Evolutionary conservation across 345 rosid species (phyloP).

Genomic region (Sonneratia caseolaris): DNA sequence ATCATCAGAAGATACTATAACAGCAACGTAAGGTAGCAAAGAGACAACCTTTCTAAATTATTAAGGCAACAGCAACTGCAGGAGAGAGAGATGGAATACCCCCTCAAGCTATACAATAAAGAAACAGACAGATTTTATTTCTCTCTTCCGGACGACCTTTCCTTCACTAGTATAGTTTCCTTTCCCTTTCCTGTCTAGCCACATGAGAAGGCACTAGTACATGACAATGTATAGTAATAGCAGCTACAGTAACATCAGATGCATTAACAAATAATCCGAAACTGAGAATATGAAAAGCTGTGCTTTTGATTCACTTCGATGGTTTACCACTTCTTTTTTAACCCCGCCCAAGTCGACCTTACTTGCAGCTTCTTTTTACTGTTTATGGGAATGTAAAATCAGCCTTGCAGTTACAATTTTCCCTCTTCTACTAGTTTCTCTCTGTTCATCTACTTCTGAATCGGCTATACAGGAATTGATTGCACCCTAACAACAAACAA

Average conservation of each 20-base stretch:
- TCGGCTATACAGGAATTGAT: constrained; percentile 21
- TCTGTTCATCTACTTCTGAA: constrained; percentile 7
- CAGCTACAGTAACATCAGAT: constrained; percentile 9
- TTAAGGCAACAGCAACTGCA: constrained; percentile 2
- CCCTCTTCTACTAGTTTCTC: background rate
- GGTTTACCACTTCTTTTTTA: constrained; percentile 2
- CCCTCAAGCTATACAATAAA: background rate
- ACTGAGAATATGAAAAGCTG: background rate
- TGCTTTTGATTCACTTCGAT: constrained; percentile 1
- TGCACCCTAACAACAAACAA: constrained; percentile 18
- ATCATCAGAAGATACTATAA: background rate
- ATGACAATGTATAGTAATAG: constrained; percentile 11
- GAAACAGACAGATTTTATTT: background rate
- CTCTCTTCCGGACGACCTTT: constrained; percentile 7
- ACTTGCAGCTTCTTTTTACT: constrained; percentile 1
- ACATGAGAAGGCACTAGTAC: constrained; percentile 5
- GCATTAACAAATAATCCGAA: background rate
- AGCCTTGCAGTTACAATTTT: constrained; percentile 6
- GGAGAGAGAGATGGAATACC: background rate
- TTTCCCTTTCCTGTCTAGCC: constrained; percentile 3
- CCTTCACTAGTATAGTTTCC: constrained; percentile 4
- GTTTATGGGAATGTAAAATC: constrained; percentile 6
- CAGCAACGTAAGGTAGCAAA: background rate
- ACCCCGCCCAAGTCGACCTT: background rate
- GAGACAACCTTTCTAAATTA: constrained; percentile 9